A percentile compares a stretch with the other conserved stretches of the same genome.
Evolutionary conservation across 345 rosid species (phyloP).

Genomic region (Lumnitzera racemosa): DNA sequence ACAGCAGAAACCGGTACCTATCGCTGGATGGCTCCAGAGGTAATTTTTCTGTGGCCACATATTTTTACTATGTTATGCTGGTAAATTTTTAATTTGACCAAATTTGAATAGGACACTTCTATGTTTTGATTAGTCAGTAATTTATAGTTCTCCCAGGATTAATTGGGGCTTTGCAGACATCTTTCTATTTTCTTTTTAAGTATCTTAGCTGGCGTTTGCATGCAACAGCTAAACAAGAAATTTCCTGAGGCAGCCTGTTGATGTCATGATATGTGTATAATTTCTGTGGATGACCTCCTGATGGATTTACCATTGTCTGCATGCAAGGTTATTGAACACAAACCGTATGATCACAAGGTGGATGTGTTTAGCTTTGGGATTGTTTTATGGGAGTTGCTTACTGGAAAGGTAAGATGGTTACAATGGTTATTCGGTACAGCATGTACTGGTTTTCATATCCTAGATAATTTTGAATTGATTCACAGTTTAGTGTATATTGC

Average conservation of each 20-base stretch:
- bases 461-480: no score
- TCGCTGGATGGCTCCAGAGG: constrained; percentile 90
- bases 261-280: background rate
- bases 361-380: constrained; percentile 63
- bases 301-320: constrained; percentile 1
- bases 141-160: no score
- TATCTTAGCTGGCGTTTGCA: no score
- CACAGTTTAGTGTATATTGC: no score
- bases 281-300: background rate
- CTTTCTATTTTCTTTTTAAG: no score
- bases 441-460: no score
- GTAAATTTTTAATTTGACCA: background rate
- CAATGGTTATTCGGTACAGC: constrained; percentile 1
- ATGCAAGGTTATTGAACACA: constrained; percentile 60
- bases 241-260: no score
- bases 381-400: constrained; percentile 62
- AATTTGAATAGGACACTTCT: no score
- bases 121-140: no score
- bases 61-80: background rate
- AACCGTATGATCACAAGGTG: constrained; percentile 51
- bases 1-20: constrained; percentile 77
- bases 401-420: constrained; percentile 40
- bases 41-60: constrained; percentile 14
- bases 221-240: no score
- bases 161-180: no score